Evolutionary conservation across 768 basidiomycete species (phyloP).

Genomic region (Russula sp.): DNA sequence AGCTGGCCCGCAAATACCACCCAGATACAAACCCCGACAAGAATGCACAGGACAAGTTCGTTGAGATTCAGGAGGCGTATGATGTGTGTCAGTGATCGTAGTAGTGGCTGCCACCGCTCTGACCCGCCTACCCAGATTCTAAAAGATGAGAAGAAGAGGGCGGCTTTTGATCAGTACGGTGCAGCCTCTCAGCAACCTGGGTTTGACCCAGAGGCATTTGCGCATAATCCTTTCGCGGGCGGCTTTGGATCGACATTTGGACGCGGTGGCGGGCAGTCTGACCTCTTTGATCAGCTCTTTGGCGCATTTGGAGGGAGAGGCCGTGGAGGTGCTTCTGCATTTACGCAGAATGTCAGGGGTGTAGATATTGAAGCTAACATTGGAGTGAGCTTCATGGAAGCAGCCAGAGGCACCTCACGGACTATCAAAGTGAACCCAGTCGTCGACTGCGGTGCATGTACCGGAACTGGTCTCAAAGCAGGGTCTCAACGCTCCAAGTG

Average conservation of each 20-base stretch:
- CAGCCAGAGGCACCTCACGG: constrained; percentile 82
- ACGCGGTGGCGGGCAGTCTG: constrained; percentile 38
- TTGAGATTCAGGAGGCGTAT: constrained; percentile 96
- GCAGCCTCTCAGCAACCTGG: constrained; percentile 88
- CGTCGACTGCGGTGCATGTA: constrained; percentile 76
- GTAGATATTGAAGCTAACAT: constrained; percentile 76
- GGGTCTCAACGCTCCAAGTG: constrained; percentile 82
- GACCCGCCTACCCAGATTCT: constrained; percentile 49
- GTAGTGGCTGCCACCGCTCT: not conserved
- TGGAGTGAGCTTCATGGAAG: constrained; percentile 81
- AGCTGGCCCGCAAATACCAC: constrained; percentile 98
- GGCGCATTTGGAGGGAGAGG: constrained; percentile 50
- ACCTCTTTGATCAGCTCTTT: constrained; percentile 86
- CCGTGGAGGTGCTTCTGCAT: constrained; percentile 37
- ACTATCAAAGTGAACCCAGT: constrained; percentile 75
- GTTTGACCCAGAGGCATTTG: constrained; percentile 86
- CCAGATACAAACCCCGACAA: constrained; percentile 96
- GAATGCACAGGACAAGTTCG: constrained; percentile 82
- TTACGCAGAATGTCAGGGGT: constrained; percentile 46
- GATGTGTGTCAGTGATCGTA: constrained; percentile 53
- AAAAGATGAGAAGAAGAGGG: constrained; percentile 91
- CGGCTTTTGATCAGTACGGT: constrained; percentile 88
- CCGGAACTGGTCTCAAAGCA: constrained; percentile 77
- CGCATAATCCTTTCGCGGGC: constrained; percentile 20
- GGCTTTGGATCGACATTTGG: constrained; percentile 54